phyloP scores from a whole-genome alignment of 805 yeast genomes.

The Yarrowia phangngaensis region DNA sequence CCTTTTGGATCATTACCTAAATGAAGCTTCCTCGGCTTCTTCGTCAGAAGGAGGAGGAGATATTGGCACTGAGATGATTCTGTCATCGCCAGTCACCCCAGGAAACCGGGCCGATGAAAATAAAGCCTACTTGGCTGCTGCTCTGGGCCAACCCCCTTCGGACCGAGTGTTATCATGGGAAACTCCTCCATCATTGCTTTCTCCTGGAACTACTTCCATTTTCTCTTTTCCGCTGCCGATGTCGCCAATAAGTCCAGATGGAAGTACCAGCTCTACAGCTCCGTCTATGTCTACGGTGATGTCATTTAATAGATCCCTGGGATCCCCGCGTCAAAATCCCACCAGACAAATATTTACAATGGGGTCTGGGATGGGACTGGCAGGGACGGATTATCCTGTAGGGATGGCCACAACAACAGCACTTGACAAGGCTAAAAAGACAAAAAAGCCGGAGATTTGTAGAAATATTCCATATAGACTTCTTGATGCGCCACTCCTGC shows the following conservation, averaged over 20 bases:
- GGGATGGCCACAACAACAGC: background rate
- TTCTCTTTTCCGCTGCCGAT: slow-evolving; percentile 7
- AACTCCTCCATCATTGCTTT: background rate
- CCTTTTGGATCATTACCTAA: slow-evolving; percentile 12
- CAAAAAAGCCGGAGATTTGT: slow-evolving; percentile 1
- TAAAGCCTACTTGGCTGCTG: slow-evolving; percentile 7
- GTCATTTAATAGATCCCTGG: slow-evolving; percentile 9
- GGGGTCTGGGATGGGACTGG: slow-evolving; percentile 18
- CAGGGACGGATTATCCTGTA: slow-evolving; percentile 15
- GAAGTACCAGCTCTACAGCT: background rate
- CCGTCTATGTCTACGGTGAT: slow-evolving; percentile 2
- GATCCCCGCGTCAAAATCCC: no score
- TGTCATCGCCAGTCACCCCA: background rate
- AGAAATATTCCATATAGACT: slow-evolving; percentile 44
- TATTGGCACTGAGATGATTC: background rate
- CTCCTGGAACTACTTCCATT: slow-evolving; percentile 13
- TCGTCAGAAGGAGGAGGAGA: slow-evolving; percentile 22
- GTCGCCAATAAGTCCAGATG: slow-evolving; percentile 5
- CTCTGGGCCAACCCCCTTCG: slow-evolving; percentile 4
- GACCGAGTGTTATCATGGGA: slow-evolving; percentile 9
- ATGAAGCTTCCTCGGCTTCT: slow-evolving; percentile 8
- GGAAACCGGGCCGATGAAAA: slow-evolving; percentile 4
- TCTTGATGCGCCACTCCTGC: slow-evolving; percentile 60
- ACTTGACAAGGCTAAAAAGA: background rate
- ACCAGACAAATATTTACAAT: slow-evolving; percentile 13